Conservation (phyloP, 331 rosid genomes). For the Malus hybrid region DNA sequence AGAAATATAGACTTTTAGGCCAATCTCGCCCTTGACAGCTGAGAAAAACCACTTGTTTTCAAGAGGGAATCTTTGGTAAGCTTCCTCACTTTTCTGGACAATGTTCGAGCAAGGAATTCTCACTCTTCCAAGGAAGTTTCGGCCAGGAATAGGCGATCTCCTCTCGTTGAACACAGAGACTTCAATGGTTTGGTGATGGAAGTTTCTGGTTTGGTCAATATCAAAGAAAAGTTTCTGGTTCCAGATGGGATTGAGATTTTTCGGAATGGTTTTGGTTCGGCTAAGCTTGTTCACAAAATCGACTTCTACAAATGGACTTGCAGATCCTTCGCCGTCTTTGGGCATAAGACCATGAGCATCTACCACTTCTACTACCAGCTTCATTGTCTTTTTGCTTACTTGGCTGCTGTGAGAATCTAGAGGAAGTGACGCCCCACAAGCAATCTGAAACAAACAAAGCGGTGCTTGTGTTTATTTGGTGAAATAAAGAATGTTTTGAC, state of each 20-base stretch:
- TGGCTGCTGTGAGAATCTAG: conserved; percentile 29
- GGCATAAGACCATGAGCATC: conserved; percentile 71
- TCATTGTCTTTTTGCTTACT: conserved; percentile 41
- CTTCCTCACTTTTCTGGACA: conserved; percentile 55
- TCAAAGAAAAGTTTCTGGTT: conserved; percentile 43
- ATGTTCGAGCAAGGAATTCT: conserved; percentile 60
- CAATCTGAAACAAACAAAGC: conserved; percentile 30
- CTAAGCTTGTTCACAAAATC: conserved; percentile 54
- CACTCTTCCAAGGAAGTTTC: conserved; percentile 52
- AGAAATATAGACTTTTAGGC: conserved; percentile 52
- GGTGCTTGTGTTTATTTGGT: conserved; percentile 15
- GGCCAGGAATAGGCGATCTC: conserved; percentile 26
- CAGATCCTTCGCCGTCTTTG: conserved; percentile 61
- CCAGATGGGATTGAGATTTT: conserved; percentile 63
- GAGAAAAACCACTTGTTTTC: conserved; percentile 56
- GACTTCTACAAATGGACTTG: conserved; percentile 52
- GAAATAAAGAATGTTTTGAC: conserved; percentile 63
- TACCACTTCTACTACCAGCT: conserved; percentile 45
- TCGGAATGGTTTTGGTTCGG: conserved; percentile 41
- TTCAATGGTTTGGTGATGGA: conserved; percentile 30
- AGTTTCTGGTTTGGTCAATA: conserved; percentile 32
- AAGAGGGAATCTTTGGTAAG: conserved; percentile 48
- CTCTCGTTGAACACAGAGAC: conserved; percentile 45
- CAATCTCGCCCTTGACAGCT: conserved; percentile 69
- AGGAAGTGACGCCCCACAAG: conserved; percentile 37